phyloP scores from a whole-genome alignment of 495 filamentous ascomycete species.

The Aspergillus funiculosus region DNA sequence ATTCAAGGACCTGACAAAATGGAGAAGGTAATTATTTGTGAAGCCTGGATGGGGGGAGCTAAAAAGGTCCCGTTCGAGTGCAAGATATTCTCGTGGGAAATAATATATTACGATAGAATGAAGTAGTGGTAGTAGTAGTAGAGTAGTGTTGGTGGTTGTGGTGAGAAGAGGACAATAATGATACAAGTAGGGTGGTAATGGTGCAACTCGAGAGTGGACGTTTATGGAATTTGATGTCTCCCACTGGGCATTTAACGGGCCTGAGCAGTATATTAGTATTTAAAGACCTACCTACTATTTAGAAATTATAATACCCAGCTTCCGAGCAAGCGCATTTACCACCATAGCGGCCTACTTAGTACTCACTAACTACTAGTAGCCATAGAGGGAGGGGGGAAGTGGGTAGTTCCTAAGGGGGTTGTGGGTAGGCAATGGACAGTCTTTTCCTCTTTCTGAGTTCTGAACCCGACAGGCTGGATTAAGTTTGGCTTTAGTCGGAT shows the following conservation, averaged over 20 bases:
- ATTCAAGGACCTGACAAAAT: background rate
- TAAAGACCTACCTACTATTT: too few species aligned
- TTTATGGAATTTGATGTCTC: background rate
- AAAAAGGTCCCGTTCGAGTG: too few species aligned
- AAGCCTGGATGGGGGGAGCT: background rate
- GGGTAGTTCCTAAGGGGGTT: constrained; percentile 9
- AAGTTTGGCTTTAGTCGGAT: constrained; percentile 41
- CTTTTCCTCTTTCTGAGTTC: constrained; percentile 18
- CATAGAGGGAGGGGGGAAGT: constrained; percentile 11
- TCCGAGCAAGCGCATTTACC: constrained; percentile 10
- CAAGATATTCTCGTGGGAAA: too few species aligned
- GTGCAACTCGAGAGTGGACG: background rate
- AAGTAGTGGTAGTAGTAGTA: constrained; percentile 1
- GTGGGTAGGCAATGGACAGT: constrained; percentile 4
- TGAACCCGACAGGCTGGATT: constrained; percentile 42
- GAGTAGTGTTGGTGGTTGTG: background rate
- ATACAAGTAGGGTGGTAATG: background rate
- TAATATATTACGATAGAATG: too few species aligned
- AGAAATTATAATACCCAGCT: background rate
- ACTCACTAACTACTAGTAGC: constrained; percentile 5
- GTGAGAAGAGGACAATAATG: background rate
- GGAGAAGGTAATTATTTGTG: background rate
- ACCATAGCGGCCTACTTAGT: background rate
- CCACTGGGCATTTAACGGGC: background rate
- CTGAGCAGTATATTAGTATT: background rate